These are phyloP conservation scores for Ogataea ganodermae DNA, from an alignment of 805 yeast species.

Conservation along the genomic window DNA sequence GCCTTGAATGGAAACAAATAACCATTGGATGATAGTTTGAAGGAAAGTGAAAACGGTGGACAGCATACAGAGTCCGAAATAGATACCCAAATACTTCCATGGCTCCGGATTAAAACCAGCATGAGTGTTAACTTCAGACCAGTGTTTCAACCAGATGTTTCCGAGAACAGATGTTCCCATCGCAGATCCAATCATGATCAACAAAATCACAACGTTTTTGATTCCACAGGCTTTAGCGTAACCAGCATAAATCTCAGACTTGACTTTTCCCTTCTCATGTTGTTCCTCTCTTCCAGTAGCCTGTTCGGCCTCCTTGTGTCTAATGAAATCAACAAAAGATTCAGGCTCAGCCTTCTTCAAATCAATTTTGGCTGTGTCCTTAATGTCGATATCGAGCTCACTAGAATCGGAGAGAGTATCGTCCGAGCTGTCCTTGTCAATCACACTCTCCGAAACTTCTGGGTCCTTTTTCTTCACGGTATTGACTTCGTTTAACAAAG, in stretches of 20 bases:
- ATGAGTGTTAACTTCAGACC: slow-evolving; percentile 88
- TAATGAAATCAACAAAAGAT: slow-evolving; percentile 40
- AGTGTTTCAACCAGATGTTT: slow-evolving; percentile 92
- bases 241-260: slow-evolving; percentile 77
- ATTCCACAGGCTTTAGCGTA: slow-evolving; percentile 90
- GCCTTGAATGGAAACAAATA: slow-evolving; percentile 79
- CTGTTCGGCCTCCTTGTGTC: slow-evolving; percentile 40
- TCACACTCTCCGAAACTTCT: slow-evolving; percentile 17
- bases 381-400: slow-evolving; percentile 32
- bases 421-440: slow-evolving; percentile 20
- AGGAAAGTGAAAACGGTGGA: slow-evolving; percentile 60
- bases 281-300: slow-evolving; percentile 63
- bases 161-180: slow-evolving; percentile 65
- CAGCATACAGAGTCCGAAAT: slow-evolving; percentile 71
- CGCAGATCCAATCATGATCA: slow-evolving; percentile 56
- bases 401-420: slow-evolving; percentile 22
- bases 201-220: slow-evolving; percentile 57
- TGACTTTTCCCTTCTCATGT: slow-evolving; percentile 90
- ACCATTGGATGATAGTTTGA: slow-evolving; percentile 74
- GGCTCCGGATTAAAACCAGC: slow-evolving; percentile 72
- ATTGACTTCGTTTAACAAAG: slow-evolving; percentile 65
- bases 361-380: slow-evolving; percentile 38
- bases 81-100: slow-evolving; percentile 70
- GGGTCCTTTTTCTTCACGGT: slow-evolving; percentile 36
- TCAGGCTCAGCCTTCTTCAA: slow-evolving; percentile 65